These are phyloP conservation scores for Coemansia sp. DNA, from an alignment of 192 early-diverging fungal genomes.

Conservation along the genomic window DNA sequence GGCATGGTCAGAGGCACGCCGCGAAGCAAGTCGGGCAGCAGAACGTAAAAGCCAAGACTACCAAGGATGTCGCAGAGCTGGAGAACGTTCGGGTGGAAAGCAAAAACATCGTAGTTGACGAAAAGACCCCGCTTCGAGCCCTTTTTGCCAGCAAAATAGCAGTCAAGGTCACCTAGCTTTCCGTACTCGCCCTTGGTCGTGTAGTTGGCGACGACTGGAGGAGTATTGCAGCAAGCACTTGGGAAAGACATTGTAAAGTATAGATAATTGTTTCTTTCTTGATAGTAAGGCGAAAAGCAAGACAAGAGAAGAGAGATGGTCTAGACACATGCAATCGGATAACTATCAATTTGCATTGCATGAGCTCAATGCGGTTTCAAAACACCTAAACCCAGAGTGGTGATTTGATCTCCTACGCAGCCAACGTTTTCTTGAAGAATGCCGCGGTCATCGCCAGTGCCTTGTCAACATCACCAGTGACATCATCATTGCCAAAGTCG, in stretches of 20 bases:
- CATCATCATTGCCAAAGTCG: slow-evolving; percentile 29
- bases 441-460: slow-evolving; percentile 7
- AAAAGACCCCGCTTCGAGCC: slow-evolving; percentile 63
- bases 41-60: slow-evolving; percentile 59
- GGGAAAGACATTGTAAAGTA: slow-evolving; percentile 42
- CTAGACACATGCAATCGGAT: neutral
- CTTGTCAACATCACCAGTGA: slow-evolving; percentile 15
- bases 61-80: slow-evolving; percentile 66
- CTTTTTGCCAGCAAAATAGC: slow-evolving; percentile 47
- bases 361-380: neutral
- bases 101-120: slow-evolving; percentile 73
- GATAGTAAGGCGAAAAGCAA: neutral
- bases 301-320: neutral
- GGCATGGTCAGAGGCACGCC: slow-evolving; percentile 50
- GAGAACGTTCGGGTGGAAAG: slow-evolving; percentile 60
- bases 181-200: slow-evolving; percentile 39
- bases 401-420: neutral
- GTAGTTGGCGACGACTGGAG: slow-evolving; percentile 55
- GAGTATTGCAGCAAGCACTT: slow-evolving; percentile 59
- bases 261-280: neutral
- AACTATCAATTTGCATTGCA: neutral
- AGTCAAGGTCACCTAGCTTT: slow-evolving; percentile 33
- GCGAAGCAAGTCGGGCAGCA: slow-evolving; percentile 68
- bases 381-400: neutral
- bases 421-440: slow-evolving; percentile 13